Base-by-base conservation (phyloP, 441 rosid species). In the Pelargonium australe region DNA sequence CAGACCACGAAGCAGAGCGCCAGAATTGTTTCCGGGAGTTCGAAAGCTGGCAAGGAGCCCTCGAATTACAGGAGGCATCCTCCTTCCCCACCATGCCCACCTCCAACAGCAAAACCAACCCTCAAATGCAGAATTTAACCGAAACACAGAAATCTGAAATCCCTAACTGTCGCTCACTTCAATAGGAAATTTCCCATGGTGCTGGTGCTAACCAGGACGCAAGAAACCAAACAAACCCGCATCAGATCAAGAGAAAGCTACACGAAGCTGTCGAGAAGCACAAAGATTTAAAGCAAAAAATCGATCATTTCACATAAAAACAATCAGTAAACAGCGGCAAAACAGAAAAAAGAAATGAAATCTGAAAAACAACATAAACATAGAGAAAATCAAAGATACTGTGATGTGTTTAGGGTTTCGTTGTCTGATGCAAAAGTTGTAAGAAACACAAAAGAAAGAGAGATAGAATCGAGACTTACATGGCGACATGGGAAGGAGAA, bases 1-100 rank as follows among this genome's bases (percentile, higher is more conserved):
- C 82, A 6, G 99, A 95, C 99, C 99, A 95, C 4, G 99, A 95
- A 0, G 92, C 96, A 0, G 99, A 95, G 7, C 97, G 88, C 96
- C 96, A 91, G 78, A 85, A 95, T 92, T 86, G 80, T 80, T 82
- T 89, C 77, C 85, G 82, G 58, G 89, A 76, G 61, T 86, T 82
- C 65, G 93, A 80, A 76, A 81, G 78, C 76, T 79, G 89, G 77
- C 82, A 66, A 20, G 81, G 77, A 75, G 82, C 82, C 74, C 71
- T 83, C 63, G 83, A 79, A 78, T 82, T 88, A 68, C 77, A 70
- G 62, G 80, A 63, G 63, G 76, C 85, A 79, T 89, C 96, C 80
- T 89, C 97, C 82, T 89, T 87, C 64, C 88, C 91, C 81, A 87
- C 92, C 97, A 93, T 93, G 74, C 79, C 84, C 85, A 55, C 82